Conservation (phyloP, 805 yeast species). For the Blastobotrys parvus region DNA sequence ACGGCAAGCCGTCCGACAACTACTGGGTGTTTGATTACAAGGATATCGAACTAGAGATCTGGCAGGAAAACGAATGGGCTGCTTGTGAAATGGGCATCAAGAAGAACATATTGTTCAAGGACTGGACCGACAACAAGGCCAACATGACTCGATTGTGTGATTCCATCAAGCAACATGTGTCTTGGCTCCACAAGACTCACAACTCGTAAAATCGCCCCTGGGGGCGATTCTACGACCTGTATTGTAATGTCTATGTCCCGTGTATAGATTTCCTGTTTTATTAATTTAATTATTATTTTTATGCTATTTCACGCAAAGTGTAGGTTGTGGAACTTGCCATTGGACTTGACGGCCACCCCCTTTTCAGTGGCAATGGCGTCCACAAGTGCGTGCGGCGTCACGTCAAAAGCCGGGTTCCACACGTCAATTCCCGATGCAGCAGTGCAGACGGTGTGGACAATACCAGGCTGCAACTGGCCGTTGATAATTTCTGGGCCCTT, state of each 20-base stretch:
- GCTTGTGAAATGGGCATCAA: constrained; percentile 8
- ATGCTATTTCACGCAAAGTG: constrained; percentile 24
- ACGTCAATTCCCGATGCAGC: constrained; percentile 82
- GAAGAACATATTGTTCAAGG: constrained; percentile 6
- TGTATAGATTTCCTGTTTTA: neutral
- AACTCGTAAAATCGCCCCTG: too few relatives aligned
- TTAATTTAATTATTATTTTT: too few relatives aligned
- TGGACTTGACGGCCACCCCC: constrained; percentile 41
- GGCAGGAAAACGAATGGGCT: constrained; percentile 14
- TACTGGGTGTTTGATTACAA: constrained; percentile 3
- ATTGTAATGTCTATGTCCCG: neutral
- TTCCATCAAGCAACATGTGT: constrained; percentile 7
- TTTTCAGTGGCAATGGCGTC: constrained; percentile 88
- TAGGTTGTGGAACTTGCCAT: constrained; percentile 51
- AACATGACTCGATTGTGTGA: constrained; percentile 5
- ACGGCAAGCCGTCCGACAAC: constrained; percentile 36
- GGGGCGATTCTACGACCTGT: neutral
- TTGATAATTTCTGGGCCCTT: constrained; percentile 52
- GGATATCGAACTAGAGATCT: constrained; percentile 13
- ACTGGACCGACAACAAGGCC: constrained; percentile 12
- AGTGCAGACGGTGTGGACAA: constrained; percentile 51
- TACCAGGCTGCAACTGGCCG: constrained; percentile 23
- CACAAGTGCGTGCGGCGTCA: constrained; percentile 74
- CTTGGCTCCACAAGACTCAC: constrained; percentile 5
- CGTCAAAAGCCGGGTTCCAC: constrained; percentile 97